Evolutionary conservation across 305 asterid genomes (phyloP).

Genomic region (Ilex paraguariensis): DNA sequence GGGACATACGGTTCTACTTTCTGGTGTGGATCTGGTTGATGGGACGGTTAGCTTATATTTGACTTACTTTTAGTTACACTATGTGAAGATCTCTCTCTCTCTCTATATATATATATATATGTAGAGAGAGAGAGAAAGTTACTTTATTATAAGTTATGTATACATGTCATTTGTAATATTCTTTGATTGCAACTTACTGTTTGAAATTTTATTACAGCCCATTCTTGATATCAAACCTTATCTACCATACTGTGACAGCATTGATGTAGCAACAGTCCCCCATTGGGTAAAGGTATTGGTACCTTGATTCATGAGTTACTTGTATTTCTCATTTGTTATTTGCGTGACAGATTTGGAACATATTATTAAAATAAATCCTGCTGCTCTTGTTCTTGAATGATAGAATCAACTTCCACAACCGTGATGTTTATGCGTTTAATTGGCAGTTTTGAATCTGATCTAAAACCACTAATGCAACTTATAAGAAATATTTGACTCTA

Average conservation of each 20-base stretch:
- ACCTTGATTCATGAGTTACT: constrained; percentile 2
- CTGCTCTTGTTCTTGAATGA: no score
- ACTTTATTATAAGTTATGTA: background rate
- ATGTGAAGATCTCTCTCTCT: background rate
- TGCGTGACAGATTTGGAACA: no score
- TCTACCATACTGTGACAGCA: constrained; percentile 86
- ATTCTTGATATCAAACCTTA: constrained; percentile 91
- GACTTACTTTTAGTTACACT: constrained; percentile 3
- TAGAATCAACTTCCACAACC: no score
- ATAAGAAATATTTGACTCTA: no score
- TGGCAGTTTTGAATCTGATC: no score
- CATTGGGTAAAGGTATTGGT: constrained; percentile 80
- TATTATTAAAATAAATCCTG: no score
- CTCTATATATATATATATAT: constrained; percentile 1
- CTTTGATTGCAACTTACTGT: constrained; percentile 19
- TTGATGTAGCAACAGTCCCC: constrained; percentile 69
- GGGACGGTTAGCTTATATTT: constrained; percentile 61
- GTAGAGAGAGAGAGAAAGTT: no score
- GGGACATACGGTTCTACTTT: constrained; percentile 54
- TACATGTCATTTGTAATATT: constrained; percentile 5
- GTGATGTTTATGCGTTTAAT: no score
- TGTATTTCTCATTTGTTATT: background rate
- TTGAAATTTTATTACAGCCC: constrained; percentile 48
- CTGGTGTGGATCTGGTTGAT: constrained; percentile 95
- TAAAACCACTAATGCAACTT: no score